Evolutionary conservation across 2,329 filamentous ascomycete genomes (phyloP), one percentile per base, ranked within the genome.

Genomic region (Aspergillus tubingensis): DNA sequence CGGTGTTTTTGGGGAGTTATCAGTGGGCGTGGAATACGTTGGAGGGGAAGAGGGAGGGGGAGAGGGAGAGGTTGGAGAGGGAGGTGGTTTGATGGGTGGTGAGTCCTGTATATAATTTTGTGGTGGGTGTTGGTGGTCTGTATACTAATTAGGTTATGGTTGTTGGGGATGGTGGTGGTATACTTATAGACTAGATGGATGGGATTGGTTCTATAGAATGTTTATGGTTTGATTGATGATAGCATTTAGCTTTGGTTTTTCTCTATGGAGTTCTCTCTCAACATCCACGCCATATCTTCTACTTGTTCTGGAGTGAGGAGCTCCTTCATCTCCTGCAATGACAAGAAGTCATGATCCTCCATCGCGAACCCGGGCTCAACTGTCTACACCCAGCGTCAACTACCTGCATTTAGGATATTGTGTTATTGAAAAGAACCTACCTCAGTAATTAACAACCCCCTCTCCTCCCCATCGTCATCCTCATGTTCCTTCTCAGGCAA

Each of bases 1-100:
- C 94, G 10, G 92, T 99, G 36, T 99, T 99, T 79, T 76, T 98
- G 71, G 95, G 94, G 0, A 94, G 90, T 70, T 97, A 97, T 76
- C 92, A 96, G 76, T 95, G 88, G 86, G 90, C 88, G 21, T 89
- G 88, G 68, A 96, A 96, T 79, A 80, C 86, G 32, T 76, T 96
- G 68, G 83, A 85, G 57, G 79, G 81, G 5, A 71, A 59, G 65
- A 64, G 60, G 21, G 47, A n/a, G 44, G 25, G 21, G 48, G 58
- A 25, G 27, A 57, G 47, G 32, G 48, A 63, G 53, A 38, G 54
- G 54, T 32, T 43, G 38, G 13, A 25, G 32, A 15, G 15, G 19
- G 43, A 32, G 19, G 25, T 8, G n/a, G 11, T 23, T 48, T 36
- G 32, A 36, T 5, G 30, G 30, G 30, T 32, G 2, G 3, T 30